Evolutionary conservation across 805 yeast genomes (phyloP).

Genomic region (Candida anglica): DNA sequence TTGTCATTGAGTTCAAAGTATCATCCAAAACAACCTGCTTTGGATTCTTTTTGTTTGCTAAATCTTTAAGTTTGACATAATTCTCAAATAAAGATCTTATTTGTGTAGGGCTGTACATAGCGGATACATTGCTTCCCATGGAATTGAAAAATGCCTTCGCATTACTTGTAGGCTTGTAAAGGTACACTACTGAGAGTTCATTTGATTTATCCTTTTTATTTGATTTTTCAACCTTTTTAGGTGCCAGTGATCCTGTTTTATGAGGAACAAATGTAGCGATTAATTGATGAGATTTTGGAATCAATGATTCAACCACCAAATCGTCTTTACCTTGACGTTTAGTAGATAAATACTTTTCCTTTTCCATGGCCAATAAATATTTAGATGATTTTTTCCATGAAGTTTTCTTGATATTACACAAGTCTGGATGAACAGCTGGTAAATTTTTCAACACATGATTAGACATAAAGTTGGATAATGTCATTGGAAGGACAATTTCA

Average conservation of each 20-base stretch:
- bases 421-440: constrained; percentile 57
- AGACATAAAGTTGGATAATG: constrained; percentile 73
- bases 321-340: constrained; percentile 83
- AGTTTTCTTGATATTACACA: constrained; percentile 67
- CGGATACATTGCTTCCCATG: constrained; percentile 29
- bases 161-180: constrained; percentile 55
- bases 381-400: constrained; percentile 89
- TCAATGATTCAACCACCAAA: constrained; percentile 50
- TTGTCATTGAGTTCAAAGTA: constrained; percentile 41
- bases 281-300: constrained; percentile 41
- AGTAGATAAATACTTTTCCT: constrained; percentile 58
- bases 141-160: constrained; percentile 45
- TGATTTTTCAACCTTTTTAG: constrained; percentile 6
- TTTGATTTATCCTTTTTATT: constrained; percentile 18
- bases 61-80: constrained; percentile 51
- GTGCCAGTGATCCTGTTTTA: constrained; percentile 22
- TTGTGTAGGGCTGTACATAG: constrained; percentile 51
- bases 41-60: constrained; percentile 51
- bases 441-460: constrained; percentile 64
- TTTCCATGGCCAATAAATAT: constrained; percentile 83
- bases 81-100: constrained; percentile 48
- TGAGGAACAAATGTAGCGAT: constrained; percentile 66
- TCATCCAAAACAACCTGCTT: constrained; percentile 55
- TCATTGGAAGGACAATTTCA: constrained; percentile 58
- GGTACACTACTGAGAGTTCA: constrained; percentile 28